These are phyloP conservation scores for Pythium myriotylum DNA, from an alignment of 352 stramenopile genomes.

Conservation along the genomic window DNA sequence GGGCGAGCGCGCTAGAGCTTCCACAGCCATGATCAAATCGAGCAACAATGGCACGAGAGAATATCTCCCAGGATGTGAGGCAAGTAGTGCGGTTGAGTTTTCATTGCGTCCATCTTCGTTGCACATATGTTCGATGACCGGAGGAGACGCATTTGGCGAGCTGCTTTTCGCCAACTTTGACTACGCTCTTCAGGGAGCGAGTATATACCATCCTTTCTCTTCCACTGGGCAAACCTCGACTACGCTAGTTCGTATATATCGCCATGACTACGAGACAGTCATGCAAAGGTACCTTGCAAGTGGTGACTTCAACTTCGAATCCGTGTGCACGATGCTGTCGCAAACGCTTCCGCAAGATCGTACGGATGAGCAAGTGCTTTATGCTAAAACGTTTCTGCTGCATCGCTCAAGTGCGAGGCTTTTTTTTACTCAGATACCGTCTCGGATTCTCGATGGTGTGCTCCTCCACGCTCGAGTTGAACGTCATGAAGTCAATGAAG, in stretches of 20 bases:
- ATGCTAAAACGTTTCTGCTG: conserved; percentile 37
- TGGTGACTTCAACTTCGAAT: conserved; percentile 30
- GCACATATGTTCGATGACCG: conserved; percentile 42
- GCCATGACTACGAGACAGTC: conserved; percentile 32
- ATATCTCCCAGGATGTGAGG: conserved; percentile 24
- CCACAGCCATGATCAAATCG: too few relatives aligned
- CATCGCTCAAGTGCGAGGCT: conserved; percentile 31
- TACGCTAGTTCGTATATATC: conserved; percentile 31
- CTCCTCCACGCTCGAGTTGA: conserved; percentile 40
- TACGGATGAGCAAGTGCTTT: conserved; percentile 44
- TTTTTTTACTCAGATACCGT: conserved; percentile 47
- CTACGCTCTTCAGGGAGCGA: conserved; percentile 14
- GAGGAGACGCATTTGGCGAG: conserved; percentile 45
- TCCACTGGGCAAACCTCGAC: conserved; percentile 11
- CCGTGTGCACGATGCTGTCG: conserved; percentile 29
- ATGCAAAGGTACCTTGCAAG: conserved; percentile 30
- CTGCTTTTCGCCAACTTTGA: conserved; percentile 11
- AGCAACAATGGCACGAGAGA: not conserved
- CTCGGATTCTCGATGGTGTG: conserved; percentile 31
- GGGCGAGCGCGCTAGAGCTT: too few relatives aligned
- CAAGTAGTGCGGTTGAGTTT: not conserved
- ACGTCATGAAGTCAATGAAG: conserved; percentile 26
- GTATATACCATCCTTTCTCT: conserved; percentile 35
- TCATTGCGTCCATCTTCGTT: conserved; percentile 9
- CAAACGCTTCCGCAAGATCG: conserved; percentile 42